A percentile compares a stretch with the other conserved stretches of the same genome.
Evolutionary conservation across 225 moss, liverwort and hornwort species (phyloP).

Genomic region (Straminergon stramineum): DNA sequence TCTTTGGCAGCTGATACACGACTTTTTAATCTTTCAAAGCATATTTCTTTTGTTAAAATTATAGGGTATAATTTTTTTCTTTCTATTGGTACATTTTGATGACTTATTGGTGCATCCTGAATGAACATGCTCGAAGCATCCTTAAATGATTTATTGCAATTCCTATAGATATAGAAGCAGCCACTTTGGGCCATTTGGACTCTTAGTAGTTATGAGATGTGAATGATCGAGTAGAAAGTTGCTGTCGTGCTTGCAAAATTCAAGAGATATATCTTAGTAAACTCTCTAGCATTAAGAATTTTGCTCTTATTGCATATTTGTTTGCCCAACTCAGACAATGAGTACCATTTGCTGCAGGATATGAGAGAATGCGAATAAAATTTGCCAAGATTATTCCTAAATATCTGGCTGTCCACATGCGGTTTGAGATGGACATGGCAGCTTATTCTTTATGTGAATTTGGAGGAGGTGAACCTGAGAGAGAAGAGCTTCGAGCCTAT

Average conservation of each 20-base stretch:
- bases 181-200: background rate
- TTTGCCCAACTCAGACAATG: background rate
- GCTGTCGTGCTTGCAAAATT: background rate
- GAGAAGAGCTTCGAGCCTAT: constrained; percentile 64
- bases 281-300: background rate
- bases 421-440: constrained; percentile 95
- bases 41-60: background rate
- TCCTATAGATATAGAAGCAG: background rate
- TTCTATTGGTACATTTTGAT: background rate
- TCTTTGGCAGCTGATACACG: background rate
- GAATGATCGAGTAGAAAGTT: background rate
- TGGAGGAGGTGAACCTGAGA: constrained; percentile 77
- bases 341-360: constrained; percentile 9
- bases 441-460: constrained; percentile 94
- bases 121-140: background rate
- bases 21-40: background rate
- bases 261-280: background rate
- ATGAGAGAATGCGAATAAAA: constrained; percentile 6
- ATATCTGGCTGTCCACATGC: constrained; percentile 82
- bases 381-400: constrained; percentile 26
- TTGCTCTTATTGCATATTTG: background rate
- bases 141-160: background rate
- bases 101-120: background rate
- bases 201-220: background rate
- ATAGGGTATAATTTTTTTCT: background rate